Evolutionary conservation across 768 basidiomycete genomes (phyloP).

Genomic region (Russula foetens): DNA sequence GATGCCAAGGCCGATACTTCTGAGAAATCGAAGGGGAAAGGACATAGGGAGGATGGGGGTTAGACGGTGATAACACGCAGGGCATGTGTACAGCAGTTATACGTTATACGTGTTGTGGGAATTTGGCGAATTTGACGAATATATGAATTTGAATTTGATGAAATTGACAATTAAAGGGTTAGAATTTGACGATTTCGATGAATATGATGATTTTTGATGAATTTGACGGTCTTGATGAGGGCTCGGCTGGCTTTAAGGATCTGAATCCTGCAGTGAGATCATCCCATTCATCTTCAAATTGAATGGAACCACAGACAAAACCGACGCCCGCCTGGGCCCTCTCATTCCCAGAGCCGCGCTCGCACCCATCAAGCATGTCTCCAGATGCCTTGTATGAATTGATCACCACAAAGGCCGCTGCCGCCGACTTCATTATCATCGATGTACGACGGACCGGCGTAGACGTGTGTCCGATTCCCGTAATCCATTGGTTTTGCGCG

Average conservation of each 20-base stretch:
- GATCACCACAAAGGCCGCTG: constrained; percentile 19
- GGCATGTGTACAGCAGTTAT: no score
- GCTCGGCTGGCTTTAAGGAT: not conserved
- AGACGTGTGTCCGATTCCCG: constrained; percentile 25
- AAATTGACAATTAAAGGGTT: no score
- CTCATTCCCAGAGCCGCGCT: constrained; percentile 18
- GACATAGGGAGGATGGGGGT: not conserved
- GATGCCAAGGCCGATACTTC: no score
- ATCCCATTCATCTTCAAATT: not conserved
- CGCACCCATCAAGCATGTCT: constrained; percentile 19
- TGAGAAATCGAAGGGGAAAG: no score
- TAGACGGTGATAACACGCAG: not conserved
- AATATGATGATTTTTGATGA: no score
- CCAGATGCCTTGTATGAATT: constrained; percentile 22
- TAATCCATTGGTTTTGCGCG: not conserved
- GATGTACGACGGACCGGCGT: constrained; percentile 33
- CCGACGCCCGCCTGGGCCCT: constrained; percentile 19
- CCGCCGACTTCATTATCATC: constrained; percentile 28
- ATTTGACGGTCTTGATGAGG: not conserved
- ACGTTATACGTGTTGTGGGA: no score
- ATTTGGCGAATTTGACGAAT: no score
- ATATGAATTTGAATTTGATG: no score
- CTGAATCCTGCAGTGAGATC: no score
- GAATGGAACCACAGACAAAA: not conserved
- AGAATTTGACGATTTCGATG: no score